These are phyloP conservation scores for Lenwebbia sp. DNA, from an alignment of 345 rosid genomes.

Conservation along the genomic window DNA sequence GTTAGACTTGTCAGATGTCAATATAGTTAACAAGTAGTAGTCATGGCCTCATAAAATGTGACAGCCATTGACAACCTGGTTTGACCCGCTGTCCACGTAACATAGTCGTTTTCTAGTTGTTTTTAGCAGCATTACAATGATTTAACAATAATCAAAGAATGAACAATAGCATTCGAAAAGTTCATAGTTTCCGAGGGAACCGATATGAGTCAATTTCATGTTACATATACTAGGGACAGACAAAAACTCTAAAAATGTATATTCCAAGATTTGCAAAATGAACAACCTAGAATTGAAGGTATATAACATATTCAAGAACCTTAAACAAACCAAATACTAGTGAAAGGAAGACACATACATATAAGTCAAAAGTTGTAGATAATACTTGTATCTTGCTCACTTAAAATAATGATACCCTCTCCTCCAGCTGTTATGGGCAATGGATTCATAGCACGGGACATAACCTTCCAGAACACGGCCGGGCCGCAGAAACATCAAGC, in stretches of 20 bases:
- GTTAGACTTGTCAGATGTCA: not conserved
- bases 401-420: not conserved
- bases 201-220: not conserved
- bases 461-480: slow-evolving; percentile 84
- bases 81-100: not conserved
- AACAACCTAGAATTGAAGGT: not conserved
- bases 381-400: not conserved
- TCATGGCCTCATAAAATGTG: not conserved
- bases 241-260: too few relatives aligned
- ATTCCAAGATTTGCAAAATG: not conserved
- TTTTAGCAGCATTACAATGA: not conserved
- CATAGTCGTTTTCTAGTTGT: not conserved
- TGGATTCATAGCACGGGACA: slow-evolving; percentile 67
- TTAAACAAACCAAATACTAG: not conserved
- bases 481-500: slow-evolving; percentile 82
- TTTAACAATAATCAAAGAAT: not conserved
- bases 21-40: not conserved
- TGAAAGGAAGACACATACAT: not conserved
- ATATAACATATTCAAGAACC: not conserved
- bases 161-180: not conserved
- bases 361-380: not conserved
- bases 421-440: slow-evolving; percentile 50
- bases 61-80: not conserved
- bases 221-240: too few relatives aligned
- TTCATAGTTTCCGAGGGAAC: not conserved